Evolutionary conservation across 306 rosid genomes (phyloP), one percentile per base, ranked within the genome.

Genomic region (Quercus gilva): DNA sequence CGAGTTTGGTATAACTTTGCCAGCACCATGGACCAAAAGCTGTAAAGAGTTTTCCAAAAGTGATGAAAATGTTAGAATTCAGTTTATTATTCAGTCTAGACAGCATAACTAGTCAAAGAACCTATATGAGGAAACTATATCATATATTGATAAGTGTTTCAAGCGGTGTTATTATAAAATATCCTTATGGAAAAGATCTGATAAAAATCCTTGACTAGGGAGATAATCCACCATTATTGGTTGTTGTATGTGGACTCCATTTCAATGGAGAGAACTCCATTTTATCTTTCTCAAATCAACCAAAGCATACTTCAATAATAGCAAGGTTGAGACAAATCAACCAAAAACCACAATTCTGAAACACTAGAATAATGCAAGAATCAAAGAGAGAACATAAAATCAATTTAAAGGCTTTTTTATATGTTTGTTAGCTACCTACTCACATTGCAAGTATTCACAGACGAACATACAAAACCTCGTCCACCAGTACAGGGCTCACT

Each of bases 11-110:
- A 94, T 82, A 76, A 92, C 97, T 69, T 87, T 80, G 79, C 97
- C 97, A 63, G 88, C 89, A 75, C 97, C 98, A 78, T 92, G 87
- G 35, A 94, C 98, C 72, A 92, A 86, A 84, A 94, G 89, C 97
- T 94, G 97, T 6, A 79, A 49, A 69, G 69, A 61, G 58, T 78
- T 57, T 72, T 43, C 10, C 12, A 51, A 68, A 60, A 31, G 3
- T 68, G 69, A 83, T 6, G 41, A 81, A 60, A 18, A 13, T 52
- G 71, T 89, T 65, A 81, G 71, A 82, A 67, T 69, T 19, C 15
- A 33, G 58, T 45, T 78, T 59, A 11, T 37, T 59, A n/a, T 53
- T 52, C 51, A 68, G 18, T 72, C 69, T 59, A 67, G 65, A 73
- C 14, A 10, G 19, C 4, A 25, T 64, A 11, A 31, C 65, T 78